These are phyloP conservation scores for Malus sylvestris DNA, from an alignment of 306 rosid species.

Conservation along the genomic window DNA sequence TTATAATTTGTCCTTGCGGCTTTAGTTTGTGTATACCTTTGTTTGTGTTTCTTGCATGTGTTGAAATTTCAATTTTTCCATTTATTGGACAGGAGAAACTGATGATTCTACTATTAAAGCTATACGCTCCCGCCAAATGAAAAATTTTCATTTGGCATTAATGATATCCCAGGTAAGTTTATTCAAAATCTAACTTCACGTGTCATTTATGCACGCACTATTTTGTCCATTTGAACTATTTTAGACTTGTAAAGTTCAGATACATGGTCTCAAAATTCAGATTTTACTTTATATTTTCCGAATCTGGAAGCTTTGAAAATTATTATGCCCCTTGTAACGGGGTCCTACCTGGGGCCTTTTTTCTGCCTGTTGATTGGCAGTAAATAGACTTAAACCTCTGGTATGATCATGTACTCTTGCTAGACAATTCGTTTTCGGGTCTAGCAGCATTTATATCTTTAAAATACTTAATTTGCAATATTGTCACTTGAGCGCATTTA, in stretches of 20 bases:
- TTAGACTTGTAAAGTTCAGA: background rate
- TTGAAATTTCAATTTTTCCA: constrained; percentile 4
- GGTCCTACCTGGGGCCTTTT: background rate
- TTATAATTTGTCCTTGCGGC: background rate
- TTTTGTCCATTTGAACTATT: background rate
- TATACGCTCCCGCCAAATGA: constrained; percentile 83
- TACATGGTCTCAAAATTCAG: background rate
- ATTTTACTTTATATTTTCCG: background rate
- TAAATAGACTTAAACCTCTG: background rate
- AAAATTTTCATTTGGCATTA: constrained; percentile 81
- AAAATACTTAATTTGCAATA: background rate
- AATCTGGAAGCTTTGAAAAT: background rate
- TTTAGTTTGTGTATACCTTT: background rate
- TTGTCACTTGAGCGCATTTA: constrained; percentile 5
- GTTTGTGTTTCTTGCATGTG: background rate
- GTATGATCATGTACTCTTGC: background rate
- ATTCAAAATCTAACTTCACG: constrained; percentile 9
- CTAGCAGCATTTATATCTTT: background rate
- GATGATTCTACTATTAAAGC: constrained; percentile 47
- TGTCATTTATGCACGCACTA: background rate
- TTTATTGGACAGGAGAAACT: constrained; percentile 63
- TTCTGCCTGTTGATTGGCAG: background rate
- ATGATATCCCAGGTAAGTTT: constrained; percentile 74
- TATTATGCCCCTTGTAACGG: background rate
- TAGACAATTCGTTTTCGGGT: background rate